Base-by-base conservation (phyloP, 2,329 filamentous ascomycete genomes). In the Calonectria henricotiae region DNA sequence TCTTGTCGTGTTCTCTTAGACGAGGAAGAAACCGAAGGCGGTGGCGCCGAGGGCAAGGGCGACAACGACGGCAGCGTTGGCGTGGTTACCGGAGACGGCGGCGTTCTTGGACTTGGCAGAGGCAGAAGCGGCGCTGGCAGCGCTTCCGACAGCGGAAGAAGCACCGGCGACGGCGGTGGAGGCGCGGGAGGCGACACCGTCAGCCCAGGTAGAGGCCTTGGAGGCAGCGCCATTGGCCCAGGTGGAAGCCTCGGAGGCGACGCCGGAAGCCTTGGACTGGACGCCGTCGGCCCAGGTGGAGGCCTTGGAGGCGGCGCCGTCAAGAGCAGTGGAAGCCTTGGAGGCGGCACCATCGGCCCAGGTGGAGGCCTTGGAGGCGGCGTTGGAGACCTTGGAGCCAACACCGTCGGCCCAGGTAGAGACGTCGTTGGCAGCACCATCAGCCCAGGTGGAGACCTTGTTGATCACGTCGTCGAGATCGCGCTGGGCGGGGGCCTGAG, bases 11-110 rank as follows among this genome's bases (percentile, higher is more conserved):
- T 9, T 25, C 12, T 27, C 55, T 76, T 77, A 78, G 7, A 68
- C 67, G 17, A 78, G 63, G 61, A 76, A 62, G 67, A 76, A 71
- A 47, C 74, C 75, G 17, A 78, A 76, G 20, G 72, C 74, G 30
- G 76, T 74, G 8, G 71, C 75, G 11, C 76, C 76, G 44, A 77
- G 72, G 4, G 77, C 77, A 25, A 76, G 73, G n/a, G 66, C 43
- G 2, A 67, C 43, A 2, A 73, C 35, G 51, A 65, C 9, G 4
- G 76, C 75, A 32, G 75, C 75, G 49, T 71, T 73, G 55, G 71
- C 72, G 3, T 73, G 60, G 27, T 66, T 30, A 43, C 54, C 64
- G 6, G 51, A 27, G 43, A 23, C 27, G 17, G 60, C 47, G 5
- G 47, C 35, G 41, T 64, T 55, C 32, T 54, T 9, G 66, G 62